Percentiles rank a stretch among this genome's conserved stretches.
phyloP scores from a whole-genome alignment of 2,329 filamentous ascomycete species.

The Cephalotrichum gorgonifer region DNA sequence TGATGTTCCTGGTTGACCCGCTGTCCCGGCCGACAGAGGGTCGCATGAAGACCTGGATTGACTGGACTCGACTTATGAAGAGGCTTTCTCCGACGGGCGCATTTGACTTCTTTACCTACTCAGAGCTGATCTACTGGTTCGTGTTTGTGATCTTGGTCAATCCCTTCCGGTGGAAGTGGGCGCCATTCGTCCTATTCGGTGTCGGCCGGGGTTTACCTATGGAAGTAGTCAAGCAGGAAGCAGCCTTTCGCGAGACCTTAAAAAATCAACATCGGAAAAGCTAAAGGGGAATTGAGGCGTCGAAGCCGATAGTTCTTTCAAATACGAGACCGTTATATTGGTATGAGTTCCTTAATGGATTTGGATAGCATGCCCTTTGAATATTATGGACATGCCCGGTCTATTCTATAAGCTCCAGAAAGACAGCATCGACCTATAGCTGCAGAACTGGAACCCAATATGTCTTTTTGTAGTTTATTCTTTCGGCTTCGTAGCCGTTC shows the following conservation, averaged over 20 bases:
- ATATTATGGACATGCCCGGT: too few species aligned
- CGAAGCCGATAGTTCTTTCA: too few species aligned
- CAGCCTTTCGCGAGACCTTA: constrained; percentile 17
- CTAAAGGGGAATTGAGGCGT: too few species aligned
- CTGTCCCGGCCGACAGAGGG: constrained; percentile 59
- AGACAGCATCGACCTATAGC: too few species aligned
- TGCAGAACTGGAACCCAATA: too few species aligned
- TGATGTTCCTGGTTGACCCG: constrained; percentile 79
- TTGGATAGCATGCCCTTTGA: not conserved
- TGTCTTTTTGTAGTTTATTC: too few species aligned
- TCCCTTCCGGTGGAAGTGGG: constrained; percentile 88
- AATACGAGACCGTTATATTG: too few species aligned
- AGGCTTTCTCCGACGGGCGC: constrained; percentile 58
- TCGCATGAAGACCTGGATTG: constrained; percentile 81
- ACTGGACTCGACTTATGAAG: constrained; percentile 69
- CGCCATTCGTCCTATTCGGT: constrained; percentile 70
- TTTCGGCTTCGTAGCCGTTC: too few species aligned
- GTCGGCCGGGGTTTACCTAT: constrained; percentile 57
- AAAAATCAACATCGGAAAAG: not conserved
- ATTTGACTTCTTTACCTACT: constrained; percentile 85
- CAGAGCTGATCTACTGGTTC: constrained; percentile 80
- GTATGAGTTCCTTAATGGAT: too few species aligned
- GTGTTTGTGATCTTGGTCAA: constrained; percentile 68
- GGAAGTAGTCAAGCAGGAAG: constrained; percentile 56
- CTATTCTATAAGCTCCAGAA: too few species aligned